A percentile compares a stretch with the other conserved stretches of the same genome.
Conservation (phyloP, 2,329 filamentous ascomycete genomes). For the Xylaria sp. region DNA sequence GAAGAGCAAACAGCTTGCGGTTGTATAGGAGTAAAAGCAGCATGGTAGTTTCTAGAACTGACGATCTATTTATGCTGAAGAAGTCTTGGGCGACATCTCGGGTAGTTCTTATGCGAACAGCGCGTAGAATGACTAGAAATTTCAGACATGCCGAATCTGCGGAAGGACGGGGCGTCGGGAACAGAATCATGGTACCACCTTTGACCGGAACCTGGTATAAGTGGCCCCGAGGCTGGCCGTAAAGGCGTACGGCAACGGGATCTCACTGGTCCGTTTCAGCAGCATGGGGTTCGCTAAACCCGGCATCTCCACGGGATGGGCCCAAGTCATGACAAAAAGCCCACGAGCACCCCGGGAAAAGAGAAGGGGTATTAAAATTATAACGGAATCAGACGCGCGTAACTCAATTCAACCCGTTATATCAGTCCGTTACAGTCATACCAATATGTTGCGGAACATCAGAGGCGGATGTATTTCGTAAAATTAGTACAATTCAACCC, state of each 20-base stretch:
- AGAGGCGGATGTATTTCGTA: too few species aligned
- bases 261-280: constrained; percentile 6
- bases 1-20: neutral
- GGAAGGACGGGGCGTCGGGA: neutral
- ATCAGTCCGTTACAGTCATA: too few species aligned
- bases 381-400: too few species aligned
- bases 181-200: neutral
- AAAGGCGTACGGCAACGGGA: constrained; percentile 12
- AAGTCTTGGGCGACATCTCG: neutral
- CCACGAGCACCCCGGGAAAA: neutral
- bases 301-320: neutral
- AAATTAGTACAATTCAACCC: too few species aligned
- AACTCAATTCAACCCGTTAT: too few species aligned
- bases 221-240: neutral
- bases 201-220: neutral
- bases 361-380: too few species aligned
- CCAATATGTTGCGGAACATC: too few species aligned
- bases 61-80: neutral
- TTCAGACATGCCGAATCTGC: too few species aligned
- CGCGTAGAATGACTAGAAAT: neutral
- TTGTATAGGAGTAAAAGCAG: neutral
- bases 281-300: neutral
- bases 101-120: neutral
- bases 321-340: neutral
- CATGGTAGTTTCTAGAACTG: neutral